Evolutionary conservation across 106 monocot genomes (phyloP).

Genomic region (Acorus gramineus): DNA sequence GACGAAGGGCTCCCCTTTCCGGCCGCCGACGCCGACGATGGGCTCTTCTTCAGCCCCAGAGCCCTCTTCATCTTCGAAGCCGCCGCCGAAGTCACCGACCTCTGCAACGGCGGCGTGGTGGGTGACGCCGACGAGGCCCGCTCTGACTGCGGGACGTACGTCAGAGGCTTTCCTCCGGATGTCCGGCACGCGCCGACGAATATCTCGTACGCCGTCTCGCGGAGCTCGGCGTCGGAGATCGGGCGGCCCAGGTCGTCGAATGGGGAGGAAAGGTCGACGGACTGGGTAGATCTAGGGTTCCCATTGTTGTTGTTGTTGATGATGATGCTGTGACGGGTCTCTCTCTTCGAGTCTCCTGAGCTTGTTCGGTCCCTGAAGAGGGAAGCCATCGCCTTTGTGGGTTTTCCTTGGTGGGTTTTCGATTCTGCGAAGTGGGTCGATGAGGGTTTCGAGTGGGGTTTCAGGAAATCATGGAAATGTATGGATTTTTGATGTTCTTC

Average conservation of each 20-base stretch:
- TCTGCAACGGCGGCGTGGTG: background rate
- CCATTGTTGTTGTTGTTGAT: no score
- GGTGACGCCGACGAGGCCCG: constrained; percentile 4
- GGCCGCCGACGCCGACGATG: background rate
- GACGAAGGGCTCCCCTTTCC: no score
- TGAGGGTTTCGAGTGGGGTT: no score
- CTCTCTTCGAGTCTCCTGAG: background rate
- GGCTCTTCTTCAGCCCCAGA: constrained; percentile 17
- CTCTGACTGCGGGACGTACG: constrained; percentile 12
- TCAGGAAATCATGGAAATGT: no score
- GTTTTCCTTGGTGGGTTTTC: no score
- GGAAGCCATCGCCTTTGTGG: background rate
- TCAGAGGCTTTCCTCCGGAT: constrained; percentile 16
- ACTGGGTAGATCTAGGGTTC: background rate
- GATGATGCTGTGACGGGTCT: background rate
- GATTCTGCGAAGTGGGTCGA: no score
- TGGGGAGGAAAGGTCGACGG: constrained; percentile 13
- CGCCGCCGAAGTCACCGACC: constrained; percentile 18
- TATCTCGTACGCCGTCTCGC: constrained; percentile 28
- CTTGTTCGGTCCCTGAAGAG: constrained; percentile 10
- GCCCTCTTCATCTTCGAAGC: constrained; percentile 33
- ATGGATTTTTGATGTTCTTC: no score
- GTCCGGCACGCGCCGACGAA: constrained; percentile 23
- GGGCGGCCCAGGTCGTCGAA: constrained; percentile 15
- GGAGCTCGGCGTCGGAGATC: constrained; percentile 13